These are phyloP conservation scores for Calocera viscosa DNA, from an alignment of 768 basidiomycete species.

Conservation along the genomic window DNA sequence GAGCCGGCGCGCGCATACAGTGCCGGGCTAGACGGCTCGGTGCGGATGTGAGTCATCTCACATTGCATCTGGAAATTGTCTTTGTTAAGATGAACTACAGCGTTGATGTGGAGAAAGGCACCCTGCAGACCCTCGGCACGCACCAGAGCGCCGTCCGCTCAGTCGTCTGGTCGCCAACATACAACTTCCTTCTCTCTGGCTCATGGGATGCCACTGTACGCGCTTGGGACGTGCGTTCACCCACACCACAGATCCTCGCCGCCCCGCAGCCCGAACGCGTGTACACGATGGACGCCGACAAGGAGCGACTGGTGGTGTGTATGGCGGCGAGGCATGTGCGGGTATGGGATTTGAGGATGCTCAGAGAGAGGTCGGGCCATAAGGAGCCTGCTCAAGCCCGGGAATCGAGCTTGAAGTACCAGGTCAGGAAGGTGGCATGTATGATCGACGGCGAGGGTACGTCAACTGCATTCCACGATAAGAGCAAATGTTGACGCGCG, in stretches of 20 bases:
- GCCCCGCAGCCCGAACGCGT: conserved; percentile 69
- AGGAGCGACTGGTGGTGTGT: conserved; percentile 72
- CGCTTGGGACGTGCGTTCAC: conserved; percentile 70
- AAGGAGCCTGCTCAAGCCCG: conserved; percentile 58
- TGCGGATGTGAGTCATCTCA: conserved; percentile 55
- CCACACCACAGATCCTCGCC: conserved; percentile 38
- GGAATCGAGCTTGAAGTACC: conserved; percentile 89
- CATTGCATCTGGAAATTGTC: not conserved
- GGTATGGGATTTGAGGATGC: conserved; percentile 75
- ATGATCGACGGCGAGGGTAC: conserved; percentile 87
- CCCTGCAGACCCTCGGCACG: conserved; percentile 59
- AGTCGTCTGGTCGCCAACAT: conserved; percentile 54
- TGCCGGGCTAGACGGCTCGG: conserved; percentile 74
- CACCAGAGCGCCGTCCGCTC: conserved; percentile 71
- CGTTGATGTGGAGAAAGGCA: conserved; percentile 63
- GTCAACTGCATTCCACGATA: conserved; percentile 16
- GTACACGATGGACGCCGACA: conserved; percentile 69
- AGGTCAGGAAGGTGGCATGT: conserved; percentile 82
- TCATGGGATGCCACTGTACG: conserved; percentile 87
- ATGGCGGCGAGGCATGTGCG: conserved; percentile 86
- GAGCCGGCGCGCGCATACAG: conserved; percentile 59
- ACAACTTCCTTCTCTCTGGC: conserved; percentile 61
- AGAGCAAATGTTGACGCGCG: not conserved
- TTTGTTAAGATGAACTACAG: conserved; percentile 30
- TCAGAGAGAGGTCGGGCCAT: conserved; percentile 30